phyloP scores from a whole-genome alignment of 2,329 filamentous ascomycete species.

The Arthrobotrys pseudoclavata region DNA sequence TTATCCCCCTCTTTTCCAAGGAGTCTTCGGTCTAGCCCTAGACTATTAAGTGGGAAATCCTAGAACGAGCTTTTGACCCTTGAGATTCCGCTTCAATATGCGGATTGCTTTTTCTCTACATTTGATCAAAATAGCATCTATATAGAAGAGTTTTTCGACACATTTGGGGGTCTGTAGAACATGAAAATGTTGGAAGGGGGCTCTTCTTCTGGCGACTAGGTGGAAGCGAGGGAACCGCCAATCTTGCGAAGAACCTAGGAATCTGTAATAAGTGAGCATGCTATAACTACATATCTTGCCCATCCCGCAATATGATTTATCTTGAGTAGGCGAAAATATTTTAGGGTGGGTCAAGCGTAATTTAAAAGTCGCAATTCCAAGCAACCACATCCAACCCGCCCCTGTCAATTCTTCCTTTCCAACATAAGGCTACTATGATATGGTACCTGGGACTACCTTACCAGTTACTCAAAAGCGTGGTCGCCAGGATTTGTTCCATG shows the following conservation, averaged over 20 bases:
- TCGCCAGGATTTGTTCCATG: slow-evolving; percentile 41
- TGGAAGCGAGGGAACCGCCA: slow-evolving; percentile 38
- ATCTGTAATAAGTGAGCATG: slow-evolving; percentile 19
- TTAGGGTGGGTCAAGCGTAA: slow-evolving; percentile 35
- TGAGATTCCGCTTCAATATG: slow-evolving; percentile 14
- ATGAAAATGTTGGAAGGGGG: slow-evolving; percentile 46
- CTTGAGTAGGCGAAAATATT: slow-evolving; percentile 43
- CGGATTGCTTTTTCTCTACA: not conserved
- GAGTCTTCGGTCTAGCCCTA: not conserved
- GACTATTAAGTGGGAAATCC: slow-evolving; percentile 1
- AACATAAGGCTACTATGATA: slow-evolving; percentile 1
- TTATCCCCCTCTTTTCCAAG: not conserved
- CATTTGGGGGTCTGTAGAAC: slow-evolving; percentile 21
- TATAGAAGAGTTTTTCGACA: slow-evolving; percentile 19
- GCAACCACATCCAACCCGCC: slow-evolving; percentile 26
- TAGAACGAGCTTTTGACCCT: slow-evolving; percentile 24
- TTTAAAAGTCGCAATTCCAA: slow-evolving; percentile 33
- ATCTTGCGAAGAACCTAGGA: slow-evolving; percentile 3
- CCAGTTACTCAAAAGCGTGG: slow-evolving; percentile 34
- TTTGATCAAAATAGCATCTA: slow-evolving; percentile 12
- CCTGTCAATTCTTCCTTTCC: slow-evolving; percentile 35
- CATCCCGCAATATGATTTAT: slow-evolving; percentile 21
- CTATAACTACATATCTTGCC: not conserved
- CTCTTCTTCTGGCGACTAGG: slow-evolving; percentile 2
- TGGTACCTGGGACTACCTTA: slow-evolving; percentile 43